phyloP scores from a whole-genome alignment of 345 rosid genomes.

The Abelmoschus esculentus region DNA sequence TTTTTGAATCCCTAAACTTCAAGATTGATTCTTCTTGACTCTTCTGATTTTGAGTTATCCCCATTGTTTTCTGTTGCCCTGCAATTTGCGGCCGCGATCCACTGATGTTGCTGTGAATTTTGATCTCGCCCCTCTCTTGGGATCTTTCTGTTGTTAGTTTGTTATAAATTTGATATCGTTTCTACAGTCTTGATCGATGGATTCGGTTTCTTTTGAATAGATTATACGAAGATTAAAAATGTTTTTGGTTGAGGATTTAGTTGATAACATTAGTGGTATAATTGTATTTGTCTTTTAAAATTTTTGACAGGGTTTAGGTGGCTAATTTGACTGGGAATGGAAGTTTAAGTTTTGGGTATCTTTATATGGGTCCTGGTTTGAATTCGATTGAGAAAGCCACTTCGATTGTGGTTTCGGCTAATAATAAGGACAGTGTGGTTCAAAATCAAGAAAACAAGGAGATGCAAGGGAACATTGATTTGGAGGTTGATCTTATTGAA shows the following conservation, averaged over 20 bases:
- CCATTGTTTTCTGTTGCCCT: neutral
- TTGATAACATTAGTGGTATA: neutral
- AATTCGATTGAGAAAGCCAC: neutral
- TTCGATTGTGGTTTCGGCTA: neutral
- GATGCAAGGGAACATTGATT: neutral
- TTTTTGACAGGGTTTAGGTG: constrained; percentile 5
- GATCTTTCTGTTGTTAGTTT: neutral
- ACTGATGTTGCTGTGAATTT: neutral
- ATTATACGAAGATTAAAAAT: neutral
- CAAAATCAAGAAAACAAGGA: neutral
- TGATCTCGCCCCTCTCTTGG: neutral
- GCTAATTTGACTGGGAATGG: neutral
- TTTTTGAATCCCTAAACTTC: neutral
- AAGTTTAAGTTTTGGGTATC: neutral
- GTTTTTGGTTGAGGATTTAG: neutral
- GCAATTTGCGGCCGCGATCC: neutral
- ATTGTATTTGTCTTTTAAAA: neutral
- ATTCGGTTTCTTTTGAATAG: neutral
- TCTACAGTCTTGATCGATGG: neutral
- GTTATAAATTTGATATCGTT: neutral
- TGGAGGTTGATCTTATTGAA: neutral
- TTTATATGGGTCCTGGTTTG: constrained; percentile 7
- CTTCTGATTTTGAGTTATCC: neutral
- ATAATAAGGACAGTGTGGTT: neutral
- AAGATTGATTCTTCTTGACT: neutral